A percentile compares a stretch with the other conserved stretches of the same genome.
phyloP scores from a whole-genome alignment of 1,284 basidiomycete genomes.

The Boletus sp. region DNA sequence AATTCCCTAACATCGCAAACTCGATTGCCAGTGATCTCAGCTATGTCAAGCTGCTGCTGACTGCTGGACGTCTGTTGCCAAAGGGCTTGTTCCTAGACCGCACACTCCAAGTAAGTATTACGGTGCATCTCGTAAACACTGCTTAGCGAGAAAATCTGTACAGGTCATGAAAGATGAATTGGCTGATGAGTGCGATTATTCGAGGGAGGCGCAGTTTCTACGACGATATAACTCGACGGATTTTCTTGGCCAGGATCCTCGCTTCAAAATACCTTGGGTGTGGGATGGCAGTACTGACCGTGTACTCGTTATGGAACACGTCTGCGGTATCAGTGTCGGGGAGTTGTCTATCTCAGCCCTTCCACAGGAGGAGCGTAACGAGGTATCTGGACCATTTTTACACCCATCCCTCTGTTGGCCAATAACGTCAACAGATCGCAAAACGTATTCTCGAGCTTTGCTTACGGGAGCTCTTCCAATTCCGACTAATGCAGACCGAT shows the following conservation, averaged over 20 bases:
- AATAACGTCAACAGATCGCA: constrained; percentile 64
- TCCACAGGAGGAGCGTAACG: constrained; percentile 66
- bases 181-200: constrained; percentile 94
- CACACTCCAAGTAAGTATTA: constrained; percentile 62
- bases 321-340: constrained; percentile 81
- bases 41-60: constrained; percentile 82
- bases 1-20: constrained; percentile 88
- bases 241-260: constrained; percentile 53
- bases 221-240: constrained; percentile 54
- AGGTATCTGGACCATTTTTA: constrained; percentile 45
- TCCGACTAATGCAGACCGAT: constrained; percentile 96
- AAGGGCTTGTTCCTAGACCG: constrained; percentile 87
- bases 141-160: not conserved
- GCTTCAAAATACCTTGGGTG: constrained; percentile 85
- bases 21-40: constrained; percentile 87
- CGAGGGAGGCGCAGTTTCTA: constrained; percentile 79
- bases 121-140: not conserved
- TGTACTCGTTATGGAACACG: constrained; percentile 89
- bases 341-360: constrained; percentile 50
- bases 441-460: constrained; percentile 81
- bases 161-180: constrained; percentile 88
- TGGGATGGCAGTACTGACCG: constrained; percentile 77
- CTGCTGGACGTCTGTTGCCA: constrained; percentile 78
- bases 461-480: constrained; percentile 86
- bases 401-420: not conserved